phyloP scores from a whole-genome alignment of 2,329 filamentous ascomycete genomes.

The Purpureocillium takamizusanense region DNA sequence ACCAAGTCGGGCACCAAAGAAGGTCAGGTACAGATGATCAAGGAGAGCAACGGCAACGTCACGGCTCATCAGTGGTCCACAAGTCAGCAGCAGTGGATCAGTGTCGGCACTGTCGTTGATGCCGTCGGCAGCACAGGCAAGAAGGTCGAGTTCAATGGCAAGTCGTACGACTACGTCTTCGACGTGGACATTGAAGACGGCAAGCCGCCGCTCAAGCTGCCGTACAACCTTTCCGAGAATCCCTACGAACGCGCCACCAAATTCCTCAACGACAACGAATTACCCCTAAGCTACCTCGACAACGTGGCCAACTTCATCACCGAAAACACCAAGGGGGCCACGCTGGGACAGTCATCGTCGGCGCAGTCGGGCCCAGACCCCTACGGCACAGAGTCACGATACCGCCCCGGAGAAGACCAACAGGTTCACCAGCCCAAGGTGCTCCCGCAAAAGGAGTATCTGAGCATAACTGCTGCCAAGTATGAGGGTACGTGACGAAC shows the following conservation, averaged over 20 bases:
- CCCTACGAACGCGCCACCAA: slow-evolving; percentile 86
- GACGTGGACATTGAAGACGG: slow-evolving; percentile 95
- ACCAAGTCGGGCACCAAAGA: slow-evolving; percentile 87
- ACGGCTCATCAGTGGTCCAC: slow-evolving; percentile 84
- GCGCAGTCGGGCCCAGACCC: slow-evolving; percentile 54
- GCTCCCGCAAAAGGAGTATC: slow-evolving; percentile 71
- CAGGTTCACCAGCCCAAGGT: slow-evolving; percentile 40
- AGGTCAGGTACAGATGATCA: slow-evolving; percentile 89
- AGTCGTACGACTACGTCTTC: slow-evolving; percentile 94
- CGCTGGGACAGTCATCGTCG: slow-evolving; percentile 57
- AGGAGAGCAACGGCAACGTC: slow-evolving; percentile 69
- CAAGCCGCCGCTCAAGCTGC: slow-evolving; percentile 85
- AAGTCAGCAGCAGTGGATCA: slow-evolving; percentile 65
- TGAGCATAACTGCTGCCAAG: slow-evolving; percentile 69
- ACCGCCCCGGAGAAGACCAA: slow-evolving; percentile 52
- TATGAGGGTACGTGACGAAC: slow-evolving; percentile 35
- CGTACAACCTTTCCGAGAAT: slow-evolving; percentile 86
- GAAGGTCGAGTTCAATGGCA: slow-evolving; percentile 68
- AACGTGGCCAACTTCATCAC: slow-evolving; percentile 90
- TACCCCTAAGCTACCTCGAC: slow-evolving; percentile 80
- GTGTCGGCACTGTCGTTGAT: slow-evolving; percentile 91
- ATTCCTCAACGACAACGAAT: slow-evolving; percentile 81
- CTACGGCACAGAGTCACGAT: slow-evolving; percentile 69
- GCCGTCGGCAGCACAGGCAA: slow-evolving; percentile 73
- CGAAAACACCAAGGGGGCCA: slow-evolving; percentile 79